These are phyloP conservation scores for Dendrocalamus sinicus DNA, from an alignment of 176 grass and related monocot genomes.

Conservation along the genomic window DNA sequence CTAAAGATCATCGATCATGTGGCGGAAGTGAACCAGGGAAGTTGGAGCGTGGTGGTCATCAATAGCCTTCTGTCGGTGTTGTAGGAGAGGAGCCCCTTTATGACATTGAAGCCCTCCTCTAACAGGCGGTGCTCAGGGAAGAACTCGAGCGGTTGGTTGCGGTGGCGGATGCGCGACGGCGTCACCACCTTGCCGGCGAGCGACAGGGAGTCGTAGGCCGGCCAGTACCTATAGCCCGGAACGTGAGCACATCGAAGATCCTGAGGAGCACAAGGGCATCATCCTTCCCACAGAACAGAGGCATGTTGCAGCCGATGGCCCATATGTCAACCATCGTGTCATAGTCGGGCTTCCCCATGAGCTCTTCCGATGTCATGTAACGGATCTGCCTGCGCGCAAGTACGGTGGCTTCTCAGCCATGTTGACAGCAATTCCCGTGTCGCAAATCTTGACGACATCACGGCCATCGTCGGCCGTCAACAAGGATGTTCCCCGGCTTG, in stretches of 20 bases:
- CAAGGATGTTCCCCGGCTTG: slow-evolving; percentile 53
- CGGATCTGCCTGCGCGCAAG: no score
- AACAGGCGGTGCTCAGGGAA: not conserved
- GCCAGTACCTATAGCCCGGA: no score
- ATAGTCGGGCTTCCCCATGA: not conserved
- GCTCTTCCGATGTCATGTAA: no score
- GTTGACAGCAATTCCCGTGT: not conserved
- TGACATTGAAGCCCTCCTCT: not conserved
- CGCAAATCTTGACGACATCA: not conserved
- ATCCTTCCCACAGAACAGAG: no score
- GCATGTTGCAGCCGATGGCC: not conserved
- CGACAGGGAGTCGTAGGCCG: not conserved
- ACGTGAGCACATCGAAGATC: not conserved
- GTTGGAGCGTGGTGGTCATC: not conserved
- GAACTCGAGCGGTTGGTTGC: not conserved
- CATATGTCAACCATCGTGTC: not conserved
- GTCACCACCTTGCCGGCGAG: not conserved
- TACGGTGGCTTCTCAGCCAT: no score
- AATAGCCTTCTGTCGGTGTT: not conserved
- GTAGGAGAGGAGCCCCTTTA: no score
- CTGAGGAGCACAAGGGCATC: not conserved
- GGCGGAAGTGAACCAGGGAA: not conserved
- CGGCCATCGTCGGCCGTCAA: not conserved
- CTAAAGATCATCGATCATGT: no score
- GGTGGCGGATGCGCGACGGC: not conserved